Conservation (phyloP, 164 flowering plant genomes). For the Magnolia kwangsiensis region DNA sequence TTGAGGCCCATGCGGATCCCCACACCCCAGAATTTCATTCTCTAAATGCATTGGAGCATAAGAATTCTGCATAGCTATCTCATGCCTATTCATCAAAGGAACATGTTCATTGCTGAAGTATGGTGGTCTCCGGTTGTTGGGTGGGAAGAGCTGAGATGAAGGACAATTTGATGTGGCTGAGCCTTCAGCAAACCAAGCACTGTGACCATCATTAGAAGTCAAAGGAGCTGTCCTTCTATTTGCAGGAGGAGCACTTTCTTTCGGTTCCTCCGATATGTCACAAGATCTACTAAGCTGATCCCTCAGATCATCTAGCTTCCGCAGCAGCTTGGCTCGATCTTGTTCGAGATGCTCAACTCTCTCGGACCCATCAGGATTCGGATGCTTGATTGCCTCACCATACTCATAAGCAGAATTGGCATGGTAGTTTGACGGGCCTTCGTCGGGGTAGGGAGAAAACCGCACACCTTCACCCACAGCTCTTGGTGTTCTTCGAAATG, state of each 20-base stretch:
- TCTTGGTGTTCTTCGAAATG: conserved; percentile 18
- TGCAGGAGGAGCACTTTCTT: conserved; percentile 39
- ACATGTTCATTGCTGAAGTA: conserved; percentile 30
- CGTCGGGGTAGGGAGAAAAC: conserved; percentile 31
- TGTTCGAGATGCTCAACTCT: conserved; percentile 45
- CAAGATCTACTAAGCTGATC: conserved; percentile 55
- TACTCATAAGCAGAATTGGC: conserved; percentile 19
- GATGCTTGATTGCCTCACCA: conserved; percentile 22
- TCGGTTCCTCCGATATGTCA: conserved; percentile 40
- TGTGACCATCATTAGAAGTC: conserved; percentile 34
- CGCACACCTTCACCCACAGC: conserved; percentile 22
- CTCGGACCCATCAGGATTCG: conserved; percentile 11
- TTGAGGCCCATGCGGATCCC: conserved; percentile 37
- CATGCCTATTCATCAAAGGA: conserved; percentile 30
- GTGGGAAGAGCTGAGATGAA: conserved; percentile 26
- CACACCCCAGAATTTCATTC: conserved; percentile 38
- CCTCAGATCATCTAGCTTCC: conserved; percentile 71
- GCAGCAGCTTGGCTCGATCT: conserved; percentile 66
- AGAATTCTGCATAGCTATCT: conserved; percentile 29
- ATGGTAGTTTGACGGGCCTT: conserved; percentile 39
- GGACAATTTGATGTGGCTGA: conserved; percentile 25
- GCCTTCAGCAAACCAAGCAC: conserved; percentile 29
- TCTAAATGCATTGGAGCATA: conserved; percentile 36
- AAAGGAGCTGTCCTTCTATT: conserved; percentile 34
- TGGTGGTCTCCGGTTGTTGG: conserved; percentile 32